Evolutionary conservation across 257 asterid species (phyloP).

Genomic region (Mentha longifolia): DNA sequence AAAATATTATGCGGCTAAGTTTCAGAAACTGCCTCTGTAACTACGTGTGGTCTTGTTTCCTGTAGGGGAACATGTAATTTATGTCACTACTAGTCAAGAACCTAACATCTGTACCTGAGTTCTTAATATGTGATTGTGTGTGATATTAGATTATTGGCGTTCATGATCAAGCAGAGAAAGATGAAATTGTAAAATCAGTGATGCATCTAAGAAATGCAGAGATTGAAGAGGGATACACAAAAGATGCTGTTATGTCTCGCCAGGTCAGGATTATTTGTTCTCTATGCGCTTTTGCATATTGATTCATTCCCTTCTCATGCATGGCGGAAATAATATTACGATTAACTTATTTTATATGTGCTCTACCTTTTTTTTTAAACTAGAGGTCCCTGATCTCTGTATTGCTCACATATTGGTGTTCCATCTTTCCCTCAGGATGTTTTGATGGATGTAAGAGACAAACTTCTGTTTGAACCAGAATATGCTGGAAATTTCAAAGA

Average conservation of each 20-base stretch:
- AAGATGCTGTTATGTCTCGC: constrained; percentile 81
- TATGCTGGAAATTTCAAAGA: constrained; percentile 88
- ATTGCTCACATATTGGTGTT: constrained; percentile 23
- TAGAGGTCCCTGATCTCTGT: constrained; percentile 20
- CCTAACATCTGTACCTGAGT: constrained; percentile 7
- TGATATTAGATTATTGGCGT: constrained; percentile 82
- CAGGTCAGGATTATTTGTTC: constrained; percentile 53
- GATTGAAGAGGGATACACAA: constrained; percentile 94
- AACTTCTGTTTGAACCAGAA: constrained; percentile 96
- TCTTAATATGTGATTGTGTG: constrained; percentile 34
- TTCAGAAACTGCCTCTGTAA: constrained; percentile 22
- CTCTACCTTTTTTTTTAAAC: constrained; percentile 4
- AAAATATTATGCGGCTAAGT: constrained; percentile 4
- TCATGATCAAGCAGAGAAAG: constrained; percentile 88
- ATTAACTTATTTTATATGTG: constrained; percentile 4
- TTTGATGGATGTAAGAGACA: constrained; percentile 92
- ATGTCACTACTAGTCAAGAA: not conserved
- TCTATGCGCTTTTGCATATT: constrained; percentile 10
- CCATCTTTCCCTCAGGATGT: constrained; percentile 60
- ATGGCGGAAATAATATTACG: constrained; percentile 16
- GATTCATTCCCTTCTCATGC: constrained; percentile 31
- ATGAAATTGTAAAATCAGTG: constrained; percentile 90
- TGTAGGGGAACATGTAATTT: not conserved
- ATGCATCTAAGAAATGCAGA: constrained; percentile 84
- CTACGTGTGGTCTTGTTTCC: not conserved